These are phyloP conservation scores for Clavariopsis aquatica DNA, from an alignment of 495 filamentous ascomycete genomes.

Conservation along the genomic window DNA sequence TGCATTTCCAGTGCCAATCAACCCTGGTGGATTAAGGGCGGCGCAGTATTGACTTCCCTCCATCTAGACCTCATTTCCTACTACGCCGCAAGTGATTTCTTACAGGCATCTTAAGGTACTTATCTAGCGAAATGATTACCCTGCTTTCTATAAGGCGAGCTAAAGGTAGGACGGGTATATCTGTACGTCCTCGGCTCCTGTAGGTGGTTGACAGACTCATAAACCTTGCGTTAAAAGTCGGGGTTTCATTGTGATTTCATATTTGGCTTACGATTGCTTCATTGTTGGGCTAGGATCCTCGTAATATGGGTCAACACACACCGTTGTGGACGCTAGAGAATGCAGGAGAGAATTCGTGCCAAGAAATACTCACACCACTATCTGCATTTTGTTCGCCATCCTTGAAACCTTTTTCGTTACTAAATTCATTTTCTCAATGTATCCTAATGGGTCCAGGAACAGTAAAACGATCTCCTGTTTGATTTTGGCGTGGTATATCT, in stretches of 20 bases:
- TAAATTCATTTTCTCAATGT: constrained; percentile 29
- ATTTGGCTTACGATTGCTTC: constrained; percentile 5
- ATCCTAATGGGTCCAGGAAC: constrained; percentile 23
- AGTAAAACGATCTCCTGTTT: constrained; percentile 7
- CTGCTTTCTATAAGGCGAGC: not conserved
- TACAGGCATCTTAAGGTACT: not conserved
- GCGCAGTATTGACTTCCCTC: not conserved
- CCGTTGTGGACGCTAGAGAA: not conserved
- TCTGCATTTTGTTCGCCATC: constrained; percentile 29
- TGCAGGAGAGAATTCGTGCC: constrained; percentile 7
- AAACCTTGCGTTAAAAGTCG: not conserved
- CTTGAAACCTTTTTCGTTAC: constrained; percentile 29
- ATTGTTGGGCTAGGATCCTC: not conserved
- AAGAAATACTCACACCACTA: constrained; percentile 17
- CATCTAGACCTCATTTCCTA: not conserved
- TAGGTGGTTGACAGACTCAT: not conserved
- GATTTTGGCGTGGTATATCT: constrained; percentile 18
- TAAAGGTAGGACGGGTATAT: not conserved
- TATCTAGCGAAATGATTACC: not conserved
- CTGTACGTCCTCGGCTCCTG: constrained; percentile 1
- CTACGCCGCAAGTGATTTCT: not conserved
- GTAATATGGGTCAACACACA: not conserved
- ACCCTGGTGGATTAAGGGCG: not conserved
- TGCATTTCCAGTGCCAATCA: not conserved
- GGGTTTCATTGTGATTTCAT: not conserved